Base-by-base conservation (phyloP, 202 grass and related monocot genomes). In the Miscanthus sacchariflorus region DNA sequence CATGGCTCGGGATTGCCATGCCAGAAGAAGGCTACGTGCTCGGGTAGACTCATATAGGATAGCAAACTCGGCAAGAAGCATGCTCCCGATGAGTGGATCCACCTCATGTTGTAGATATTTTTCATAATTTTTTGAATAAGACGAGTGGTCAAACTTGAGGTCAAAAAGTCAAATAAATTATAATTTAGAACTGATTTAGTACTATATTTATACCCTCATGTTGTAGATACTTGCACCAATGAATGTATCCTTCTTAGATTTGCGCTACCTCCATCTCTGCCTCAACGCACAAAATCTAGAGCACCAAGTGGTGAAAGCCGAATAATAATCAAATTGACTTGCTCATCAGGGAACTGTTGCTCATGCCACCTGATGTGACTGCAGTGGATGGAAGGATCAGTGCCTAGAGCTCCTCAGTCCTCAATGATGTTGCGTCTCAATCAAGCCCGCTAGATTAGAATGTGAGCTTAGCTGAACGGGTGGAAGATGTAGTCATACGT, bases 321-420 rank as follows among this genome's bases (percentile, higher is more conserved):
- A 70, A 69, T 12, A 8, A 28, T 2, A 68, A 9, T 12, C 12
- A 73, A 43, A 15, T 36, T 59, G 27, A 17, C 68, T 35, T 58
- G 54, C 56, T n/a, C 61, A 61, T 40, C 35, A 36, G 35, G 35
- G 35, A 4, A 36, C 35, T 36, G 35, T 36, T 36, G 35, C 56
- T 28, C 61, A 61, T 40, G 69, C 68, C 58, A 28, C 45, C 54
- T 11, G 75, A 87, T 80, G 69, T 81, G 76, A 87, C 74, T 28
- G 68, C 74, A 75, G 77, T 65, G 81, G 86, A 84, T 18, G 77
- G 6, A 13, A 25, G 59, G 36, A 50, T 25, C 43, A 30, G 43
- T 75, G 72, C 2, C 35, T n/a, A 73, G 21, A 19, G 19, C n/a
- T 30, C 28, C 28, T 30, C 28, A 30, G 28, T 48, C 54, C 42